phyloP scores from a whole-genome alignment of 352 stramenopile species.

The Blastocystis hominis region DNA sequence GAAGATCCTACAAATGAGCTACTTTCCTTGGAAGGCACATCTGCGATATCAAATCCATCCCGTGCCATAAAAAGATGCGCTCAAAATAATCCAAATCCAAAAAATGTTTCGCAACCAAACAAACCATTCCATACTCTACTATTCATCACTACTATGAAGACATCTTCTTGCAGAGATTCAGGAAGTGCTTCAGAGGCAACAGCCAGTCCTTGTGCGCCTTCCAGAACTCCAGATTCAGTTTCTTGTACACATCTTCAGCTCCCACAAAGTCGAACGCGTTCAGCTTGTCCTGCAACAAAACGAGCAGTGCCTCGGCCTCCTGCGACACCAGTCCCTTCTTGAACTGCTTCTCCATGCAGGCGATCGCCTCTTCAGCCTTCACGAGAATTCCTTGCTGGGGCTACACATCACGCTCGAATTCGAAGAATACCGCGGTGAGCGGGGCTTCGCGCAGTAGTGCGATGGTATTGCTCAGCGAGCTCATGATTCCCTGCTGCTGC shows the following conservation, averaged over 20 bases:
- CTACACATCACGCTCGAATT: not conserved
- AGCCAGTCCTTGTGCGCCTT: constrained; percentile 39
- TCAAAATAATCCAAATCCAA: too few relatives aligned
- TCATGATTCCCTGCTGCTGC: not conserved
- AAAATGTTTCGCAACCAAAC: not conserved
- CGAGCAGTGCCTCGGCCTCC: not conserved
- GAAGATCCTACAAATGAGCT: not conserved
- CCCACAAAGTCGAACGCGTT: not conserved
- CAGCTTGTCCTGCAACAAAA: not conserved
- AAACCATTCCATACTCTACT: not conserved
- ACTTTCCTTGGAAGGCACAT: not conserved
- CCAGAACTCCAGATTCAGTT: constrained; percentile 43
- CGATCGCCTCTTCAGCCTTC: not conserved
- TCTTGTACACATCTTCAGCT: constrained; percentile 33
- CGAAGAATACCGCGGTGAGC: not conserved
- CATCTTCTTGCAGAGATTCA: constrained; percentile 34
- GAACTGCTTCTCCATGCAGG: constrained; percentile 13
- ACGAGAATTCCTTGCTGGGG: not conserved
- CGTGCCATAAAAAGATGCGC: not conserved
- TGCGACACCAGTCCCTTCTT: not conserved
- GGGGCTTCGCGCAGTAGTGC: not conserved
- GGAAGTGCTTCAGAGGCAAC: constrained; percentile 42
- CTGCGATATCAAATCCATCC: not conserved
- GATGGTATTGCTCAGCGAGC: constrained; percentile 4
- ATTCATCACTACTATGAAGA: not conserved